Percentiles rank a stretch among this genome's conserved stretches.
phyloP scores from a whole-genome alignment of 768 basidiomycete species.

The Pulveroboletus frians region DNA sequence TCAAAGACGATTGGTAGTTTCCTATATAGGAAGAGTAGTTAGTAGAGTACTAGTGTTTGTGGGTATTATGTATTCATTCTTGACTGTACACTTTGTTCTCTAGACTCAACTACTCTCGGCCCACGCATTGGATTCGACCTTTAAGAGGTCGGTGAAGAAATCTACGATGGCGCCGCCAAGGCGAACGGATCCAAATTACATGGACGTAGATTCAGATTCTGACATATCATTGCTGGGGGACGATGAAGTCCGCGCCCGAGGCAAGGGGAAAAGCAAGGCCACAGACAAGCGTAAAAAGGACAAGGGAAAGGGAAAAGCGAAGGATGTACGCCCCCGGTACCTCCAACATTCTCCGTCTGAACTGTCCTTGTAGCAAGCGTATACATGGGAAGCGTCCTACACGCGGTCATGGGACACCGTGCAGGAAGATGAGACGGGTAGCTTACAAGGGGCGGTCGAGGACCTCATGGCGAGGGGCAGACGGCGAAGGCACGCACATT shows the following conservation, averaged over 20 bases:
- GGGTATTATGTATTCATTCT: no score
- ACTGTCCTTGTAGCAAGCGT: conserved; percentile 53
- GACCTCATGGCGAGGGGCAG: conserved; percentile 83
- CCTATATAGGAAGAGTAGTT: background rate
- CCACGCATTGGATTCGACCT: background rate
- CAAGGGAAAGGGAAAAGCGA: conserved; percentile 41
- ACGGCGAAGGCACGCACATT: conserved; percentile 60
- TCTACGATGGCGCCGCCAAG: conserved; percentile 24
- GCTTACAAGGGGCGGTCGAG: conserved; percentile 84
- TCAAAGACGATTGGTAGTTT: background rate
- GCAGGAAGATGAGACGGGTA: conserved; percentile 92
- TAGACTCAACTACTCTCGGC: background rate
- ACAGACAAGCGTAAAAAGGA: conserved; percentile 48
- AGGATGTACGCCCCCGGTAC: conserved; percentile 22
- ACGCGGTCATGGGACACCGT: conserved; percentile 96
- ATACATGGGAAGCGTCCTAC: conserved; percentile 96
- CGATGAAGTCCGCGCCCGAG: conserved; percentile 42
- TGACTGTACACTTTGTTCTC: background rate
- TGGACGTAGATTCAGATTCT: conserved; percentile 65
- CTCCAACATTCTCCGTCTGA: background rate
- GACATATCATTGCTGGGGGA: conserved; percentile 62
- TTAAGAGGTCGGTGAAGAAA: background rate
- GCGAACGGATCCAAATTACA: conserved; percentile 33
- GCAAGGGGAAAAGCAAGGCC: conserved; percentile 54
- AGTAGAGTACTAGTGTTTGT: background rate